A percentile compares a stretch with the other conserved stretches of the same genome.
Evolutionary conservation across 2,329 filamentous ascomycete genomes (phyloP).

Genomic region (Exophiala sp.): DNA sequence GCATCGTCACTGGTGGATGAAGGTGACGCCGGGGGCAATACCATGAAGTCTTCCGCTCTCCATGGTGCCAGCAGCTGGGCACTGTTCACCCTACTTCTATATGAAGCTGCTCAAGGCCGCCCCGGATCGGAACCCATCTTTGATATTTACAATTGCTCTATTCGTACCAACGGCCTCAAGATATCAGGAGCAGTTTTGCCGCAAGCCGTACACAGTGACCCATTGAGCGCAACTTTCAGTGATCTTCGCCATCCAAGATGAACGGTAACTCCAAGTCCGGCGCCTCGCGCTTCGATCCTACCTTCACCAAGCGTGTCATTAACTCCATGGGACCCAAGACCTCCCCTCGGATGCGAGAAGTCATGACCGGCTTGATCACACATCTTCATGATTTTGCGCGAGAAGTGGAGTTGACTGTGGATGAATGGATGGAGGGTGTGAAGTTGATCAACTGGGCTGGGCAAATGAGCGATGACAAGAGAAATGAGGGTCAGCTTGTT

Average conservation of each 20-base stretch:
- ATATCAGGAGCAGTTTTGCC: no score
- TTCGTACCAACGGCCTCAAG: no score
- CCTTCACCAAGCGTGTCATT: constrained; percentile 64
- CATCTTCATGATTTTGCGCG: constrained; percentile 56
- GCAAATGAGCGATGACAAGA: constrained; percentile 55
- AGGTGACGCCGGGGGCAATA: no score
- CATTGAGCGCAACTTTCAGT: neutral
- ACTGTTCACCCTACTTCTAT: no score
- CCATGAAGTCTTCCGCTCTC: no score
- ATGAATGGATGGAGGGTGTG: constrained; percentile 54
- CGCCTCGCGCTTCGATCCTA: constrained; percentile 38
- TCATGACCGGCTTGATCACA: constrained; percentile 50
- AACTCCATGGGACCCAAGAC: constrained; percentile 67
- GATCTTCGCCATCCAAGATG: constrained; percentile 3
- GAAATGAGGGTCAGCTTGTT: constrained; percentile 58
- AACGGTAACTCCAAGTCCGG: constrained; percentile 13
- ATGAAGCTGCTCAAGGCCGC: neutral
- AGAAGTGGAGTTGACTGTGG: constrained; percentile 53
- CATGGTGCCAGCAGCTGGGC: neutral
- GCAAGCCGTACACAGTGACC: neutral
- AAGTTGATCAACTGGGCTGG: constrained; percentile 57
- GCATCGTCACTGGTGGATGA: no score
- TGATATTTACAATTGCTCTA: no score
- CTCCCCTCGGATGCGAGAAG: constrained; percentile 58
- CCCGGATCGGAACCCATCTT: neutral